These are phyloP conservation scores for Saccharomycopsis phalli DNA, from an alignment of 1,139 yeast species.

Conservation along the genomic window DNA sequence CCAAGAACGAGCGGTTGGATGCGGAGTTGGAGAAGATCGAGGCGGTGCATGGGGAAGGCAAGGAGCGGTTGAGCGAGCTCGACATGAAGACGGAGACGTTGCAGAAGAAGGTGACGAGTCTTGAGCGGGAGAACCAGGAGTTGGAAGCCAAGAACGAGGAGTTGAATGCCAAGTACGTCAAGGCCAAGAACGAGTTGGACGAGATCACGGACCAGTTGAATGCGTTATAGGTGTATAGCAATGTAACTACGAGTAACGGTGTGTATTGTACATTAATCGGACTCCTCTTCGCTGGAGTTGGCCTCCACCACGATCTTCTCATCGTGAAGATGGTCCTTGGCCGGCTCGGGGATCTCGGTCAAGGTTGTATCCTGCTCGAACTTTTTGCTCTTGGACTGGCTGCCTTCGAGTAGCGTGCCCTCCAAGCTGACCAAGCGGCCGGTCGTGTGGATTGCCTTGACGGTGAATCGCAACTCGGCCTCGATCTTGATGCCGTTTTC, in stretches of 20 bases:
- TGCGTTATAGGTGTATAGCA: conserved; percentile 13
- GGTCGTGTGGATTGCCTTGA: conserved; percentile 63
- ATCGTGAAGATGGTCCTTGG: conserved; percentile 18
- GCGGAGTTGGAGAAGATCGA: conserved; percentile 22
- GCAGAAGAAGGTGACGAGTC: conserved; percentile 20
- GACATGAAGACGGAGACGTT: conserved; percentile 20
- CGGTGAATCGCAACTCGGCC: conserved; percentile 69
- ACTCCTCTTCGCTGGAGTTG: conserved; percentile 30
- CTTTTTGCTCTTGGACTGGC: conserved; percentile 42
- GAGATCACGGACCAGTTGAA: conserved; percentile 20
- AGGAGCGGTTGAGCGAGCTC: conserved; percentile 14
- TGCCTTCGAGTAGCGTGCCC: conserved; percentile 68
- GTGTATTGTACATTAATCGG: background rate
- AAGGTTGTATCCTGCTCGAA: conserved; percentile 22
- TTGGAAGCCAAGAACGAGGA: conserved; percentile 21
- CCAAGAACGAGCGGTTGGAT: conserved; percentile 19
- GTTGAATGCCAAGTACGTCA: conserved; percentile 31
- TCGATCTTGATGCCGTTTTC: conserved; percentile 63
- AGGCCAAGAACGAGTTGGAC: conserved; percentile 73
- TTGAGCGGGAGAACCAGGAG: conserved; percentile 29
- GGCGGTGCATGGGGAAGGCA: conserved; percentile 27
- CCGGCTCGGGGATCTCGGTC: conserved; percentile 18
- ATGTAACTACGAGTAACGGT: background rate
- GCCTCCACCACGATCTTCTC: conserved; percentile 28
- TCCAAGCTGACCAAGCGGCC: conserved; percentile 80